Base-by-base conservation (phyloP, 176 grass and related monocot species). In the Eleusine indica region DNA sequence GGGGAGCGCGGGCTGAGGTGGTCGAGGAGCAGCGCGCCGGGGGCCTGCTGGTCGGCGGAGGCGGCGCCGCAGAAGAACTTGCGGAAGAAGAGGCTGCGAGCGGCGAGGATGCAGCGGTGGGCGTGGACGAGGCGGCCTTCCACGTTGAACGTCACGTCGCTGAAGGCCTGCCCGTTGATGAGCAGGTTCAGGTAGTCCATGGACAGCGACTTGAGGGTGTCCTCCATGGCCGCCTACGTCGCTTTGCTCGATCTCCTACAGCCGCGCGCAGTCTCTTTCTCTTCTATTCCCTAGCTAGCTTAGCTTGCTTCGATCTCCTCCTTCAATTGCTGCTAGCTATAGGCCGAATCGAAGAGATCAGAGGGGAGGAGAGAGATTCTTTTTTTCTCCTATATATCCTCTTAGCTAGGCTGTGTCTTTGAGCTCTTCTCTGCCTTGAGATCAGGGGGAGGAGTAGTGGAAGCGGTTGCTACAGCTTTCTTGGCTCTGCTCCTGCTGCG, bases 161-260 rank as follows among this genome's bases (percentile, higher is more conserved):
- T 99, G 91, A 99, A 99, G 76, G 97, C 97, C 89, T 96, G 97
- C 6, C 97, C 93, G 80, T 99, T 99, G 71, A 99, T 99, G 75
- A 99, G 87, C 56, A 99, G 84, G 91, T 99, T 99, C 4, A 99
- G 91, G 87, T 99, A 99, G 89, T 99, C 97, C 73, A 96, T 84
- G 52, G 97, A 99, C 40, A 99, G 89, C 74, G 89, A 94, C 84
- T 96, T 99, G 64, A 99, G 88, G 6, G 97, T 86, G 46, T 96
- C 97, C 76, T 99, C 97, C 96, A 99, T 99, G 73, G 88, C 87
- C 70, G 53, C 44, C 62, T 37, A 8, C 21, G 56, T 44, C 38
- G 43, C 43, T 46, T 46, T 46, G 21, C 46, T 40, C 46, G 78
- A 52, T 75, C 85, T 90, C 46, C 53, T 25, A 25, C 25, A 25